Percentiles rank a stretch among this genome's conserved stretches.
Conservation (phyloP, 1,139 yeast genomes). For the Suhomyces bribrorum region DNA sequence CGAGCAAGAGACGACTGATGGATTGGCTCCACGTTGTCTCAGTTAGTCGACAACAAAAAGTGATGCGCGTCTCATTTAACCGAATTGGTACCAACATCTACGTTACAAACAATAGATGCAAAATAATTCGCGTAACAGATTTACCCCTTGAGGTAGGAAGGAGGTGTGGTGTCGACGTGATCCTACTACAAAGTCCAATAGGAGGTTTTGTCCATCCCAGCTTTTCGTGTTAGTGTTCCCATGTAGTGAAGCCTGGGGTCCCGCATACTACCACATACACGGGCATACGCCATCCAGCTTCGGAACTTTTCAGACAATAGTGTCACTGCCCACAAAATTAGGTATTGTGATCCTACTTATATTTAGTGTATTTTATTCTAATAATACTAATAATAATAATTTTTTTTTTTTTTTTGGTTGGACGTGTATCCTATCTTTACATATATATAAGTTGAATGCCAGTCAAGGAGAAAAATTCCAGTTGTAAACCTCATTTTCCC, state of each 20-base stretch:
- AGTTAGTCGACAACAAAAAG: not conserved
- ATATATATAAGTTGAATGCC: not conserved
- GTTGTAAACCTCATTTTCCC: not conserved
- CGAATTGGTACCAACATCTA: slow-evolving; percentile 1
- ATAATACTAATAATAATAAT: no score
- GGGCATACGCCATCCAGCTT: slow-evolving; percentile 3
- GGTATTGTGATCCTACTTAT: not conserved
- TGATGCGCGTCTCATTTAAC: slow-evolving; percentile 7
- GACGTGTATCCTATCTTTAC: not conserved
- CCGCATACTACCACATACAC: slow-evolving; percentile 2
- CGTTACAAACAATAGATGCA: slow-evolving; percentile 6
- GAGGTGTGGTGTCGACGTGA: not conserved
- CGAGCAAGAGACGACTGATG: no score
- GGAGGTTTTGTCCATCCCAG: not conserved
- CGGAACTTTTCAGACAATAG: slow-evolving; percentile 8
- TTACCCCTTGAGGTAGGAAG: slow-evolving; percentile 1
- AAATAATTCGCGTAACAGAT: slow-evolving; percentile 7
- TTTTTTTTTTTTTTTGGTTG: not conserved
- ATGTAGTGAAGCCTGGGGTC: slow-evolving; percentile 2
- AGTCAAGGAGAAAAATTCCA: not conserved
- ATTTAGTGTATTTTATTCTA: no score
- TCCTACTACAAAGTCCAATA: not conserved
- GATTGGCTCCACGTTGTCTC: not conserved
- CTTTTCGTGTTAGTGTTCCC: slow-evolving; percentile 4
- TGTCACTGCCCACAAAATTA: not conserved